A percentile compares a stretch with the other conserved stretches of the same genome.
Conservation (phyloP, 306 rosid species). For the Aeschynomene evenia region DNA sequence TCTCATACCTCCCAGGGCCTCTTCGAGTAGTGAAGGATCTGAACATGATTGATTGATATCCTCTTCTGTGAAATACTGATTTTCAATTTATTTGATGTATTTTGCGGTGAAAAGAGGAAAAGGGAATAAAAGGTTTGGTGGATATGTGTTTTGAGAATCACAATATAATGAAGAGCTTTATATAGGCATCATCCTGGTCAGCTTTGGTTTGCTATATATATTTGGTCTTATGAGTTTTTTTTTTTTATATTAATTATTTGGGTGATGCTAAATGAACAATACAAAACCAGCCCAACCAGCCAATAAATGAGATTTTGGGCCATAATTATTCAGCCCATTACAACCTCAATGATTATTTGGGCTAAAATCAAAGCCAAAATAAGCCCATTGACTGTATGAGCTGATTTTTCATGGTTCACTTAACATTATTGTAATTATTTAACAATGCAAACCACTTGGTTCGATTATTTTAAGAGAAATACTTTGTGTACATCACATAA, state of each 20-base stretch:
- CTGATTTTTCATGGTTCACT: no score
- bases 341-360: no score
- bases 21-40: constrained; percentile 49
- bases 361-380: no score
- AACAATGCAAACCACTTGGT: no score
- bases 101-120: neutral
- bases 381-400: no score
- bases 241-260: neutral
- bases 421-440: no score
- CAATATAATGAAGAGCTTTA: neutral
- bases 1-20: constrained; percentile 46
- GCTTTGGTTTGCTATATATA: constrained; percentile 19
- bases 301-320: no score
- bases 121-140: constrained; percentile 18
- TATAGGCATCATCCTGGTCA: constrained; percentile 21
- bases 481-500: no score
- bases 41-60: constrained; percentile 39
- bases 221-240: neutral
- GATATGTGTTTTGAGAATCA: neutral
- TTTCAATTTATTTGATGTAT: neutral
- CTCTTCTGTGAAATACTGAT: neutral
- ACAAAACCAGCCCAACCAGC: no score
- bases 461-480: no score
- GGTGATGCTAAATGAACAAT: no score
- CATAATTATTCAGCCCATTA: no score